Base-by-base conservation (phyloP, 2,329 filamentous ascomycete genomes). In the Fusarium hainanense region DNA sequence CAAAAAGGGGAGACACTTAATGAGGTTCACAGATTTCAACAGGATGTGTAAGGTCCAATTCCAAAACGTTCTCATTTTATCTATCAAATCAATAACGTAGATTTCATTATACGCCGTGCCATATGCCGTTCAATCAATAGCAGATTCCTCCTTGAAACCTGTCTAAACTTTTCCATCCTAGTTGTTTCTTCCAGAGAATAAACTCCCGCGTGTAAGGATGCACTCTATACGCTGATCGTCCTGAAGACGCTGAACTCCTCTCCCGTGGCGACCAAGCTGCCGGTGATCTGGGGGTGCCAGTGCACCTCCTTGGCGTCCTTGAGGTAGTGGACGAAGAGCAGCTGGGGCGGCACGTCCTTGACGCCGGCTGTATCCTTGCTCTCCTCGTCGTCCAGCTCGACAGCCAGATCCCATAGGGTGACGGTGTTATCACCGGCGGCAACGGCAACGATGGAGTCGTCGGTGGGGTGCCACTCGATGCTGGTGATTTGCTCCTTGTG, bases 311-410 rank as follows among this genome's bases (percentile, higher is more conserved):
- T 98, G 59, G 94, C 94, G 74, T 93, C 90, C 76, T 97, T 92
- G 84, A 97, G 93, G 79, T 97, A 98, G 82, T 99, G 96, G 77
- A 98, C 94, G 80, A 99, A 99, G 69, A 99, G 84, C 74, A 99
- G 82, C 81, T 99, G 96, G 7, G 96, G 93, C 62, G 96, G 96
- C 68, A 98, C 93, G 68, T 97, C 95, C 76, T 93, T 90, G 42
- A 95, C 89, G 55, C 93, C 94, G 0, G 91, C 93, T 6, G 92
- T 94, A 76, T 97, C 93, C 78, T 90, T 93, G 82, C 92, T 97
- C 85, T 98, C 96, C 81, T 99, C 96, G 77, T 98, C 96, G 75
- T 99, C 96, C 66, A 98, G 79, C 84, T 99, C 96, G 60, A 98
- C 96, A 0, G 94, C 94, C 78, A 99, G 81, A 87, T 99, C 96